phyloP scores from a whole-genome alignment of 208 protist species.

The Leishmania aethiopica region DNA sequence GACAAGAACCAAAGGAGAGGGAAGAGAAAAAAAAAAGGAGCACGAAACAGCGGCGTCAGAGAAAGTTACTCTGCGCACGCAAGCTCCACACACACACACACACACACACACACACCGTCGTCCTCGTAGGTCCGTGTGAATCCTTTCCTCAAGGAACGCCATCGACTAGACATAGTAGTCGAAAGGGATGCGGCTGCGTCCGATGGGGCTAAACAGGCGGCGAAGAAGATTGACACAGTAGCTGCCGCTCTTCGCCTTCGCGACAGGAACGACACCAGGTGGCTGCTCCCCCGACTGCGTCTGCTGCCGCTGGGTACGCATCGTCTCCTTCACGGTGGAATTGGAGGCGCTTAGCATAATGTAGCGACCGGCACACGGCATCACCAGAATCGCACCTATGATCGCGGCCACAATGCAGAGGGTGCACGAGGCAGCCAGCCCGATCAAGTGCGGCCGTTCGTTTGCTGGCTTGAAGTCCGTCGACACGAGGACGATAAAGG shows the following conservation, averaged over 20 bases:
- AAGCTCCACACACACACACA: neutral
- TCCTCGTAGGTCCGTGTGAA: neutral
- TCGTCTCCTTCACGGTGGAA: slow-evolving; percentile 51
- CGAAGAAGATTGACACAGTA: slow-evolving; percentile 37
- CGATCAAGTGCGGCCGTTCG: slow-evolving; percentile 24
- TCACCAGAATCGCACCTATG: slow-evolving; percentile 28
- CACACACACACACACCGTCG: neutral
- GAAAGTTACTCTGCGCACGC: neutral
- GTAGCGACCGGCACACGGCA: slow-evolving; percentile 46
- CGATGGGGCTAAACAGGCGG: slow-evolving; percentile 57
- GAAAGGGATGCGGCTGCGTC: slow-evolving; percentile 40
- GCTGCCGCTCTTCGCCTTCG: slow-evolving; percentile 29
- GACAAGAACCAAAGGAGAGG: neutral
- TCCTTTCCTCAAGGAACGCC: neutral
- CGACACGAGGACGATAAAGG: slow-evolving; percentile 34
- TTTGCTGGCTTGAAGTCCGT: slow-evolving; percentile 14
- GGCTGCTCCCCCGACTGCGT: slow-evolving; percentile 5
- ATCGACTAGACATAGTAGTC: slow-evolving; percentile 28
- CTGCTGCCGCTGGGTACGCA: slow-evolving; percentile 15
- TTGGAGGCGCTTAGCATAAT: slow-evolving; percentile 50
- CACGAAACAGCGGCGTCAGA: neutral
- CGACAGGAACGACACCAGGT: slow-evolving; percentile 9
- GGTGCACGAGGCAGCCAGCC: slow-evolving; percentile 28
- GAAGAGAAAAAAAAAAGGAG: neutral
- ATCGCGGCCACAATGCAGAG: slow-evolving; percentile 26